Evolutionary conservation across 2,329 filamentous ascomycete species (phyloP), one percentile per base, ranked within the genome.

Genomic region (Trichoderma guizhouense): DNA sequence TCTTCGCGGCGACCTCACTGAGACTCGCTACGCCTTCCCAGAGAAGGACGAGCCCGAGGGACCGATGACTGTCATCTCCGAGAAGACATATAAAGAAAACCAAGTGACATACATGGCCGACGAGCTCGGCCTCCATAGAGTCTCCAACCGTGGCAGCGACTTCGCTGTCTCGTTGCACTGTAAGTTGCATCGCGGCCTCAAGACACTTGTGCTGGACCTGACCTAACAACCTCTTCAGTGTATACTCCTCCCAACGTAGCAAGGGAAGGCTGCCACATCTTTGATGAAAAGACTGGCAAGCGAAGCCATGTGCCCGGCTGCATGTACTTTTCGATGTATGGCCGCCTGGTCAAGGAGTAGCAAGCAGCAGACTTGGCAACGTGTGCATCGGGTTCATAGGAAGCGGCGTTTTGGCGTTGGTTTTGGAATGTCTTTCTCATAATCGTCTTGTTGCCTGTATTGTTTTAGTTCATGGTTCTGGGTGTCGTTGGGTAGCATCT

Each of bases 231-330:
- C 7, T 47, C 39, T 55, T 55, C 79, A 90, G 85, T 97, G 73
- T 96, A 96, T 79, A 95, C 93, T 15, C 95, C 95, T 43, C 95
- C 95, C 3, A 97, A 97, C 77, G 94, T 95, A 47, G 93, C 93
- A 47, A 92, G 88, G 72, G 88, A 89, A 73, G 95, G 95, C 28
- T 97, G 93, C 81, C 88, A 93, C 77, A 89, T 95, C 78, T 98
- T 95, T 80, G 89, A 95, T 77, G 88, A 91, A 74, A 86, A 86
- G 76, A 97, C 93, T 4, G 93, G 95, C 68, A 90, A 90, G 81
- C 89, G 87, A 72, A 91, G 86, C 75, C 92, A 94, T 79, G 86
- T 94, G 61, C 86, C 87, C 72, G 91, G 92, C 77, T 91, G 89
- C 78, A 87, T 89, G 72, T 93, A 93, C 83, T 94, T 89, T 81